Evolutionary conservation across 116 monocot species (phyloP).

Genomic region (Trichopus zeylanicus): DNA sequence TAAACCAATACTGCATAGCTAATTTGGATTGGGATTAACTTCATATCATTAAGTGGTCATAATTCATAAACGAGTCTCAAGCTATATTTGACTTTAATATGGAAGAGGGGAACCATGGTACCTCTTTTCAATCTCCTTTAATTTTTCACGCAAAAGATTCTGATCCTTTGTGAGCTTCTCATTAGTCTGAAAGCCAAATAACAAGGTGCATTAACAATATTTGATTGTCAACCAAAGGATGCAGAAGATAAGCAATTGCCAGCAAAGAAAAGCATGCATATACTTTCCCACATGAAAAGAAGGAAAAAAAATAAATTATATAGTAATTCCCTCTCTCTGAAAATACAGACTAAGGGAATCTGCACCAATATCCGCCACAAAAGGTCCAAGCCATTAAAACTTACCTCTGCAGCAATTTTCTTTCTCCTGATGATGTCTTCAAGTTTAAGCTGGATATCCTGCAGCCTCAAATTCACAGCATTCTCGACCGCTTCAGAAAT

Average conservation of each 20-base stretch:
- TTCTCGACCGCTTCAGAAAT: conserved; percentile 66
- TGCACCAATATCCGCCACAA: too few relatives aligned
- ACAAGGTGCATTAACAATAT: neutral
- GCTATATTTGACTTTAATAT: neutral
- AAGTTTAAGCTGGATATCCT: conserved; percentile 54
- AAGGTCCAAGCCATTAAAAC: too few relatives aligned
- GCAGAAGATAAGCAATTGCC: neutral
- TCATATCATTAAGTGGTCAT: neutral
- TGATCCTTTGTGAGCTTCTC: conserved; percentile 66
- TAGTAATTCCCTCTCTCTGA: too few relatives aligned
- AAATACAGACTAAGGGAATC: too few relatives aligned
- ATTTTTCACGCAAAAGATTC: conserved; percentile 47
- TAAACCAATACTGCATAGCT: too few relatives aligned
- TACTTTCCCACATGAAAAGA: neutral
- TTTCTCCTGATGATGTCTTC: conserved; percentile 47
- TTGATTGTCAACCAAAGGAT: neutral
- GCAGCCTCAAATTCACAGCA: conserved; percentile 48
- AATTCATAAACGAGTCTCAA: neutral
- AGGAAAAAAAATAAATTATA: too few relatives aligned
- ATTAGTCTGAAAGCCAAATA: conserved; percentile 54
- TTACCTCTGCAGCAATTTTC: conserved; percentile 54
- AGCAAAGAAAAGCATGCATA: neutral
- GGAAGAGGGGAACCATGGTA: conserved; percentile 14
- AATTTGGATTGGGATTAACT: too few relatives aligned
- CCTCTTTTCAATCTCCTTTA: conserved; percentile 78